These are phyloP conservation scores for Poronia punctata DNA, from an alignment of 495 filamentous ascomycete genomes.

Conservation along the genomic window DNA sequence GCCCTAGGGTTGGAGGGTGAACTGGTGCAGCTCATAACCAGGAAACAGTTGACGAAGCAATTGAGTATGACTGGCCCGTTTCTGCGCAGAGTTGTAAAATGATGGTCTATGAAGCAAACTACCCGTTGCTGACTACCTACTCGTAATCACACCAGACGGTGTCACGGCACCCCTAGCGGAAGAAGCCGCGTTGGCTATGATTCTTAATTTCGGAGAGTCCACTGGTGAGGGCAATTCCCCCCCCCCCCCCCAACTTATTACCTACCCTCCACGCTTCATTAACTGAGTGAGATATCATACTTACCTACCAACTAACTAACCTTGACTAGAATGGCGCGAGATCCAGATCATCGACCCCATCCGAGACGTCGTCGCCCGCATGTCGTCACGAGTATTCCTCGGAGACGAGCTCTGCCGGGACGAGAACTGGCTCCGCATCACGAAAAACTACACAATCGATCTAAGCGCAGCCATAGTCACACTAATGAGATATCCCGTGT, in stretches of 20 bases:
- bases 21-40: constrained; percentile 34
- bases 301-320: background rate
- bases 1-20: constrained; percentile 13
- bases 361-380: constrained; percentile 31
- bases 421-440: constrained; percentile 36
- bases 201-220: constrained; percentile 21
- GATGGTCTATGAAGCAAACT: too few species aligned
- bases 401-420: constrained; percentile 41
- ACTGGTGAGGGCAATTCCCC: constrained; percentile 12
- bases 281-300: background rate
- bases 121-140: too few species aligned
- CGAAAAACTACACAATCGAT: constrained; percentile 31
- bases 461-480: constrained; percentile 20
- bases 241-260: too few species aligned
- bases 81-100: background rate
- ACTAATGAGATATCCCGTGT: constrained; percentile 26
- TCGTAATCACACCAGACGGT: constrained; percentile 19
- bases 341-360: constrained; percentile 11
- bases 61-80: constrained; percentile 26
- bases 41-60: constrained; percentile 41
- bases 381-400: constrained; percentile 41
- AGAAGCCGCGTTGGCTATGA: constrained; percentile 32
- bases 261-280: background rate
- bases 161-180: constrained; percentile 31
- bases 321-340: constrained; percentile 27